phyloP scores from a whole-genome alignment of 306 rosid genomes.

The Erythrophleum fordii region DNA sequence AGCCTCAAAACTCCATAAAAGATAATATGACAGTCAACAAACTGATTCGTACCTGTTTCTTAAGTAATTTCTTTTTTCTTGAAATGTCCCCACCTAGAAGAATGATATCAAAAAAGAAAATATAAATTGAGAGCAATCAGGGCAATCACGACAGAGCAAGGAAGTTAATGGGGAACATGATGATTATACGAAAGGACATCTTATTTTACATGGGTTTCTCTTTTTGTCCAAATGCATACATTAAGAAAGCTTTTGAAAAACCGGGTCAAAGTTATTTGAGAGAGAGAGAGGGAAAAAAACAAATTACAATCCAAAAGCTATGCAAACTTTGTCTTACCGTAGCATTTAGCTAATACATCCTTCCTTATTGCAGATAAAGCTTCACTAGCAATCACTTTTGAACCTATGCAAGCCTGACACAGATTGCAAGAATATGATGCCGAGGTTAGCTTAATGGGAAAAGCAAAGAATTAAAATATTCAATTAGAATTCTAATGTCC shows the following conservation, averaged over 20 bases:
- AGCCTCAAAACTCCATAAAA: conserved; percentile 2
- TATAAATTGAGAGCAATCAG: conserved; percentile 12
- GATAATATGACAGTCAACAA: conserved; percentile 8
- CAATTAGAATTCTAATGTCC: neutral
- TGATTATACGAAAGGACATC: neutral
- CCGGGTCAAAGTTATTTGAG: neutral
- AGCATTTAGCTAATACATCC: conserved; percentile 94
- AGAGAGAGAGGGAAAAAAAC: too few relatives aligned
- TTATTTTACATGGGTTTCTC: conserved; percentile 22
- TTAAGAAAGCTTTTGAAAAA: neutral
- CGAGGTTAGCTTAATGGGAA: conserved; percentile 37
- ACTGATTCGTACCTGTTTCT: conserved; percentile 67
- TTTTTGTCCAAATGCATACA: conserved; percentile 1
- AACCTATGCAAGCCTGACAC: conserved; percentile 83
- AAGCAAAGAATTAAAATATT: neutral
- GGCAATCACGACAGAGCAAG: conserved; percentile 17
- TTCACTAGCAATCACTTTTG: conserved; percentile 92
- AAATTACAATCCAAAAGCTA: conserved; percentile 22
- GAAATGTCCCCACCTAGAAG: conserved; percentile 82
- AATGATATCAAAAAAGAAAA: conserved; percentile 28
- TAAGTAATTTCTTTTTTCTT: conserved; percentile 89
- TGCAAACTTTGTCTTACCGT: conserved; percentile 58
- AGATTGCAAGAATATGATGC: conserved; percentile 19
- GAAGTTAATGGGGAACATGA: conserved; percentile 26
- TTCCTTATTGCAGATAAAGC: conserved; percentile 89